phyloP scores from a whole-genome alignment of 441 rosid species.

The Populus hybrid region DNA sequence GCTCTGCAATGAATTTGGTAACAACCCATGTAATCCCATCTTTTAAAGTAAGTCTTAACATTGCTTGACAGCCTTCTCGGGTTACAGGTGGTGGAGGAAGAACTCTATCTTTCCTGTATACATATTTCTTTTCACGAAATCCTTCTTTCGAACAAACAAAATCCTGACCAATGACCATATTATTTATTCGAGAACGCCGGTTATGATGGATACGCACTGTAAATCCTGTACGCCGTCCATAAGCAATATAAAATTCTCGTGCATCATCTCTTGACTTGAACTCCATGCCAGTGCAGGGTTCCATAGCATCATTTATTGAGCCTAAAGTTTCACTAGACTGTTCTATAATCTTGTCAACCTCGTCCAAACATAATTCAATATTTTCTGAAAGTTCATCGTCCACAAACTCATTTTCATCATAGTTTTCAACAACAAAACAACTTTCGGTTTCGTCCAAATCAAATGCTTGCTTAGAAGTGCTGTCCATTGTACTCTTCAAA shows the following conservation, averaged over 20 bases:
- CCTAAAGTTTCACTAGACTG: constrained; percentile 30
- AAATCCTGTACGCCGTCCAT: constrained; percentile 44
- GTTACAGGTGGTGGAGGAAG: constrained; percentile 54
- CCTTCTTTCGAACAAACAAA: constrained; percentile 62
- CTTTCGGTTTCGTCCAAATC: constrained; percentile 39
- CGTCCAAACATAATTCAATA: constrained; percentile 35
- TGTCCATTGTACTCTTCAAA: constrained; percentile 32
- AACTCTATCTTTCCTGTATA: constrained; percentile 48
- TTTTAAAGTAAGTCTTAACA: constrained; percentile 48
- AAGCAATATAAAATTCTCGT: constrained; percentile 43
- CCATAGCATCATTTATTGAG: constrained; percentile 17
- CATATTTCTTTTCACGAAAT: constrained; percentile 53
- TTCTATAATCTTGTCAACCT: constrained; percentile 37
- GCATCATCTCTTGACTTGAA: constrained; percentile 52
- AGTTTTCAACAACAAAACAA: constrained; percentile 33
- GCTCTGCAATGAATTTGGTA: constrained; percentile 46
- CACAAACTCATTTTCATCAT: constrained; percentile 31
- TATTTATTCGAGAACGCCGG: constrained; percentile 48
- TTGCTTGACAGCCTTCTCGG: constrained; percentile 53
- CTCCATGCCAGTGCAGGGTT: constrained; percentile 42
- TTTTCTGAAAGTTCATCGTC: constrained; percentile 35
- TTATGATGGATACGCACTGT: constrained; percentile 54
- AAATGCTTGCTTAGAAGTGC: constrained; percentile 31
- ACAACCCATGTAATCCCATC: constrained; percentile 51
- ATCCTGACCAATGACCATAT: constrained; percentile 52